Evolutionary conservation across 805 yeast genomes (phyloP).

Genomic region (Wickerhamomyces alni): DNA sequence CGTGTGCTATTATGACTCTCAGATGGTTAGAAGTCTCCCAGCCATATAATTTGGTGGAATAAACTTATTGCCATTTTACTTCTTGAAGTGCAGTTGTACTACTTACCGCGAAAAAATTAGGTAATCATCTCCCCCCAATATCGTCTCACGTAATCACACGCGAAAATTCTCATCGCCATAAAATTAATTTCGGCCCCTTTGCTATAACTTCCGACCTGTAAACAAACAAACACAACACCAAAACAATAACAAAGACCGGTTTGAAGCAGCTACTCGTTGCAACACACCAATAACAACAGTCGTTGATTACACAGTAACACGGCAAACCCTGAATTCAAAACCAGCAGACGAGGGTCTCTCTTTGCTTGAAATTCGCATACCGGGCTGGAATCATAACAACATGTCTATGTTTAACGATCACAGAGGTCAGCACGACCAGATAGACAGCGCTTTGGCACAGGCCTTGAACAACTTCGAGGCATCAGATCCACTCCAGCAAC

Average conservation of each 20-base stretch:
- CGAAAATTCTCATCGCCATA: not conserved
- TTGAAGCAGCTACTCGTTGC: too few species aligned
- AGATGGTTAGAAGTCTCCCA: too few species aligned
- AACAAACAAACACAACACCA: not conserved
- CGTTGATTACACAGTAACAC: too few species aligned
- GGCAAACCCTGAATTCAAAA: too few species aligned
- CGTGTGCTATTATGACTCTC: not conserved
- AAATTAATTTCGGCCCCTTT: constrained; percentile 1
- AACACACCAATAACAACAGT: not conserved
- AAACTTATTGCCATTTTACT: too few species aligned
- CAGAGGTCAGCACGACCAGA: constrained; percentile 6
- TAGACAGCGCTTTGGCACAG: constrained; percentile 13
- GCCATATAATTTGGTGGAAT: too few species aligned
- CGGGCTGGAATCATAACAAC: not conserved
- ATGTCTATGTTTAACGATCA: constrained; percentile 11
- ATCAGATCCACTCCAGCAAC: constrained; percentile 4
- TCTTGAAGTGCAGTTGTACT: too few species aligned
- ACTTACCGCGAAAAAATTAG: too few species aligned
- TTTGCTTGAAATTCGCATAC: too few species aligned
- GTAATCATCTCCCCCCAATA: too few species aligned
- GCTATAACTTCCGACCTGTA: constrained; percentile 1
- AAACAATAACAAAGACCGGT: not conserved
- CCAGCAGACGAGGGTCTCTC: too few species aligned
- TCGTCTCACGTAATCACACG: too few species aligned
- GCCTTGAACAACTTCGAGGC: constrained; percentile 11